Evolutionary conservation across 768 basidiomycete genomes (phyloP), one percentile per base, ranked within the genome.

Genomic region (Leccinum truebloodii): DNA sequence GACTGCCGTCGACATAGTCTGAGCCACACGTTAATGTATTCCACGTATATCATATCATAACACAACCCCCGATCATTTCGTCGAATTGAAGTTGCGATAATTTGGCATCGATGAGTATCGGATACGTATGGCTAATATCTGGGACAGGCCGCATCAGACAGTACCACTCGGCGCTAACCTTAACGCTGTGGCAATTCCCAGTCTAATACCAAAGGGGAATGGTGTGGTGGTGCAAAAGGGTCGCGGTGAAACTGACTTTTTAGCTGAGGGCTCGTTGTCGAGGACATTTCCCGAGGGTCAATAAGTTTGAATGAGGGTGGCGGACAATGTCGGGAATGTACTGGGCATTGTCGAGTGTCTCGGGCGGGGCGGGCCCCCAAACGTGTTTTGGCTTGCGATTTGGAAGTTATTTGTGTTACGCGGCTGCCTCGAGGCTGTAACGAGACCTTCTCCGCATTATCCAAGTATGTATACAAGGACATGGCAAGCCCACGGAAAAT

Each of bases 341-440:
- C 16, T 26, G 30, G 18, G 30, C 56, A 70, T 62, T 63, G 65
- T 69, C 39, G 48, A 34, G 39, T 3, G 3, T 9, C 37, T 35
- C 37, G 37, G 16, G 16, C 37, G 37, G 5, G 41, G 34, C 41
- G 46, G 30, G 44, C 6, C 37, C 16, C 16, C 16, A 5, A 24
- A 18, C 13, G n/a, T 34, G 39, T 52, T 66, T 44, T n/a, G 18
- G 50, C 62, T 37, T 55, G 8, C 20, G 10, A 20, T 18, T 18
- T 52, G 46, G 35, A 28, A 28, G 26, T 56, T 56, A 46, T 65
- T 60, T 62, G 34, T 55, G 49, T 35, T 59, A 35, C 32, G 55
- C 59, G 65, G 55, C 58, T 52, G 60, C 73, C 71, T 71, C 73
- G 73, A 73, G 71, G 73, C 26, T 57, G 62, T 58, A 57, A 62